These are phyloP conservation scores for Apiotrichum montevideense DNA, from an alignment of 1,284 basidiomycete genomes.

Conservation along the genomic window DNA sequence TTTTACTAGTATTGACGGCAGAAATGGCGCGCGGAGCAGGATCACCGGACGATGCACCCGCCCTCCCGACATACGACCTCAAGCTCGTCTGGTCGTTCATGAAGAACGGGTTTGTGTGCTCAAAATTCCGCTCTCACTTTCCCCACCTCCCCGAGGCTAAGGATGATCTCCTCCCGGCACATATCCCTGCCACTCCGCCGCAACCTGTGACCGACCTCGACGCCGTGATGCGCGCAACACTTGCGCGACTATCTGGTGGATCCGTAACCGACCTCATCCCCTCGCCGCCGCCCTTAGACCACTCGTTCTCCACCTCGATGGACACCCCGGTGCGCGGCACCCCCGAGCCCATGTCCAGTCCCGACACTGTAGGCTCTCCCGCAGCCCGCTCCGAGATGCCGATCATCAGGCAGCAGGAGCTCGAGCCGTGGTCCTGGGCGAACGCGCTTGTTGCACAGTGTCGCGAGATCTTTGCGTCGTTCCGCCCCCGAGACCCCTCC, in stretches of 20 bases:
- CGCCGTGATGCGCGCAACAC: constrained; percentile 7
- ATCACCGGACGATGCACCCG: constrained; percentile 9
- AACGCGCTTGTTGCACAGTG: constrained; percentile 10
- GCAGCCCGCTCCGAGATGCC: neutral
- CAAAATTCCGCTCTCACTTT: constrained; percentile 28
- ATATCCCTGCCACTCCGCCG: neutral
- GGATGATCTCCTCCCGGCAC: constrained; percentile 1
- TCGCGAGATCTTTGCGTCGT: neutral
- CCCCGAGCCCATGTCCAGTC: constrained; percentile 3
- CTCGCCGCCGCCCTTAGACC: constrained; percentile 3
- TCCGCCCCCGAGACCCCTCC: neutral
- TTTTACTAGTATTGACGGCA: neutral
- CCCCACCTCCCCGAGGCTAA: constrained; percentile 16
- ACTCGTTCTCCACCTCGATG: neutral
- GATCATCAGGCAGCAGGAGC: constrained; percentile 1
- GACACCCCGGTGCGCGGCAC: neutral
- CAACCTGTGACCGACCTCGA: neutral
- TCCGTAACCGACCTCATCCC: neutral
- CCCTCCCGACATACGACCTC: constrained; percentile 28
- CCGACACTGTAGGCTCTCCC: constrained; percentile 8
- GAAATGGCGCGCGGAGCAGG: constrained; percentile 8
- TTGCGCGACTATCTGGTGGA: constrained; percentile 1
- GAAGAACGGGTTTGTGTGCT: constrained; percentile 31
- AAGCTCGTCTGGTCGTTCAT: constrained; percentile 42
- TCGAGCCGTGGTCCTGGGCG: constrained; percentile 17